These are phyloP conservation scores for Erythrophleum ivorense DNA, from an alignment of 331 rosid genomes.

Conservation along the genomic window DNA sequence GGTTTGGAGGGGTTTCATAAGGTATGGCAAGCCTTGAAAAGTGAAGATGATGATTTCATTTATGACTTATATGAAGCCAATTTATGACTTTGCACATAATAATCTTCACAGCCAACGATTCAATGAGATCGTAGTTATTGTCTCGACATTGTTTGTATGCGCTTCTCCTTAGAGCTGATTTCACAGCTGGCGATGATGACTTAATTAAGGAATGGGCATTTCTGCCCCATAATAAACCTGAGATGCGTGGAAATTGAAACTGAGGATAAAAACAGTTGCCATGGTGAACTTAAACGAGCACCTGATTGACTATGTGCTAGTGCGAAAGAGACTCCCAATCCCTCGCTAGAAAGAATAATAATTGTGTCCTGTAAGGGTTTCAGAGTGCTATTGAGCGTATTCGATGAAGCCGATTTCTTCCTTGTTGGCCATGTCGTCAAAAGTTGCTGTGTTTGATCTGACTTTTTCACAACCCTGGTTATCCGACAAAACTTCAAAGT, in stretches of 20 bases:
- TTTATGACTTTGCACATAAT: no score
- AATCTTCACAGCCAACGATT: background rate
- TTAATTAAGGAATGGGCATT: background rate
- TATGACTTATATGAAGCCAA: background rate
- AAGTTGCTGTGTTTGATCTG: background rate
- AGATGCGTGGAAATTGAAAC: background rate
- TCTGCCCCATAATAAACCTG: background rate
- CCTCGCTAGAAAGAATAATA: background rate
- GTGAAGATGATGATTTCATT: background rate
- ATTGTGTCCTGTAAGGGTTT: background rate
- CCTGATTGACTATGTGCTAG: background rate
- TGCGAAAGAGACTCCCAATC: background rate
- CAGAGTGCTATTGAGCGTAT: background rate
- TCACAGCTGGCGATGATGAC: background rate
- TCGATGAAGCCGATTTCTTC: background rate
- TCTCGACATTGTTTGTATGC: background rate
- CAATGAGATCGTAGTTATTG: background rate
- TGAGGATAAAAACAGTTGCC: no score
- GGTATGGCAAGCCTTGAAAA: background rate
- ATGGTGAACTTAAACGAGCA: background rate
- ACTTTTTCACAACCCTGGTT: background rate
- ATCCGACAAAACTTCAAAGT: background rate
- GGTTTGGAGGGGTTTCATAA: no score
- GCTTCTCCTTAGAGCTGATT: background rate
- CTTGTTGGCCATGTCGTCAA: background rate